Base-by-base conservation (phyloP, 2,329 filamentous ascomycete species). In the Didymosphaeria variabile region DNA sequence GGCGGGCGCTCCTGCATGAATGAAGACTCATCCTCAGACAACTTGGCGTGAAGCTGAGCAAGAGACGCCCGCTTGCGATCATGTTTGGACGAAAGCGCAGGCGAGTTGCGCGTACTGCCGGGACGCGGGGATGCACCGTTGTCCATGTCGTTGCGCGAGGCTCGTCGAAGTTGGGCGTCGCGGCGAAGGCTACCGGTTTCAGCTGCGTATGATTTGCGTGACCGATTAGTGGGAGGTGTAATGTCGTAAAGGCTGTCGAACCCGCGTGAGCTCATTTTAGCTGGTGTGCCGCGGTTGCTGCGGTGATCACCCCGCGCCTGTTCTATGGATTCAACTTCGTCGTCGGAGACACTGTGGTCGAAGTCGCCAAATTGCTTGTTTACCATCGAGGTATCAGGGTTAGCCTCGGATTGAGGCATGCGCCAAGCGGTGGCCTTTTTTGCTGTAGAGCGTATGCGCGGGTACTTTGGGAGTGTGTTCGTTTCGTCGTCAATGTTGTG, bases 21-120 rank as follows among this genome's bases (percentile, higher is more conserved):
- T 2, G 85, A 85, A 5, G 85, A 85, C 21, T 82, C 82, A 47
- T 87, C 84, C 50, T 84, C 83, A 5, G 81, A 81, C 2, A 85
- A 79, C 67, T 81, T 84, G 1, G 84, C 83, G 62, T 88, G 84
- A 67, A 85, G 81, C 52, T 88, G 84, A n/a, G 84, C 84, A 12
- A 87, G 78, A 2, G 84, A 82, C 21, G 83, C 83, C 34, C 81
- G 82, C 78, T 74, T 72, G 55, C 75, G 67, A 50, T 79, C 72
- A 68, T 79, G 50, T 62, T 65, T 71, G 10, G 62, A 51, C 3
- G 67, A 55, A 73, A 82, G 62, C 3, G 67, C 69, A 21, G 72
- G 72, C 7, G 74, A 76, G 51, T 75, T 59, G 72, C 75, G 65
- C 71, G 71, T 67, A 76, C 79, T 64, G 65, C 77, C 64, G 70